Evolutionary conservation across 1,139 yeast species (phyloP).

Genomic region (Yamadazyma diddensiae): DNA sequence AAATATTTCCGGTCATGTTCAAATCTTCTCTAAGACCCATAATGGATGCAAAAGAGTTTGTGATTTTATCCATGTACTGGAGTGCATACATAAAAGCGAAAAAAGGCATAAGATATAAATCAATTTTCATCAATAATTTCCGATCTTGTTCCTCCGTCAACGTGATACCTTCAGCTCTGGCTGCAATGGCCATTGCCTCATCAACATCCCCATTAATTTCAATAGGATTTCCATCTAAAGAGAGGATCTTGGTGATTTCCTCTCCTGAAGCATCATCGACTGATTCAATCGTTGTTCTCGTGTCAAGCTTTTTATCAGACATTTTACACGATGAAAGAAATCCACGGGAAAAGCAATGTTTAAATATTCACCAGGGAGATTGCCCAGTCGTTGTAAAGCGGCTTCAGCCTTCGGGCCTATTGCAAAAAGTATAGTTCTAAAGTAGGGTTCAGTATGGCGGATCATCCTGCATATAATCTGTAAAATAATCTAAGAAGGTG

Average conservation of each 20-base stretch:
- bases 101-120: slow-evolving; percentile 49
- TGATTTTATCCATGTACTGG: slow-evolving; percentile 39
- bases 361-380: too few species aligned
- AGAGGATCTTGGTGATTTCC: slow-evolving; percentile 22
- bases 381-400: too few species aligned
- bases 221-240: slow-evolving; percentile 26
- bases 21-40: slow-evolving; percentile 21
- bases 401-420: too few species aligned
- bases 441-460: too few species aligned
- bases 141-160: slow-evolving; percentile 9
- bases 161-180: slow-evolving; percentile 6
- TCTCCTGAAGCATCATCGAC: background rate
- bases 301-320: too few species aligned
- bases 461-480: too few species aligned
- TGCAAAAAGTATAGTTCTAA: too few species aligned
- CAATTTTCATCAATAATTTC: slow-evolving; percentile 42
- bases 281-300: too few species aligned
- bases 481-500: too few species aligned
- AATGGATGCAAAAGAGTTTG: slow-evolving; percentile 35
- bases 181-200: slow-evolving; percentile 26
- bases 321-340: too few species aligned
- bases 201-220: slow-evolving; percentile 29
- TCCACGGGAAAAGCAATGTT: too few species aligned
- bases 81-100: slow-evolving; percentile 44
- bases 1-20: slow-evolving; percentile 18